Base-by-base conservation (phyloP, 352 stramenopile genomes). In the Paralagenidium karlingii region DNA sequence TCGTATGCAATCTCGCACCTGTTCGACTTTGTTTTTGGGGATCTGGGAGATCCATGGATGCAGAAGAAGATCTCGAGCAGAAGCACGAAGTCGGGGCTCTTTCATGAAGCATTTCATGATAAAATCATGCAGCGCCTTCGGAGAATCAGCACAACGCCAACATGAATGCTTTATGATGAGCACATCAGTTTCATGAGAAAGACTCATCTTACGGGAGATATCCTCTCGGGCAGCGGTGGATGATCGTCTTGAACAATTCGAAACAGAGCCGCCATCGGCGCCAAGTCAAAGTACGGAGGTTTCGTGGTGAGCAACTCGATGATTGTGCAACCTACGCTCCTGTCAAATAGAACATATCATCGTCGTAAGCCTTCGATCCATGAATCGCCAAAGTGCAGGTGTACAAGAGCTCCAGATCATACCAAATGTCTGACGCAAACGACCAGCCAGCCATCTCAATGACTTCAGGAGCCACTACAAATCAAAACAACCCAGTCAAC, bases 361-460 rank as follows among this genome's bases (percentile, higher is more conserved):
- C 24, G 36, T 39, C 11, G 40, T 3, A 13, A 20, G 13, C 13
- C 9, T n/a, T 10, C 32, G 21, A 22, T 13, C 20, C 20, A 19
- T 16, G 24, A 19, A 5, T 28, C 9, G 1, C 20, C 8, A n/a
- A n/a, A n/a, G n/a, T n/a, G n/a, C n/a, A n/a, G n/a, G n/a, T n/a
- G n/a, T n/a, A n/a, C n/a, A n/a, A n/a, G n/a, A n/a, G n/a, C n/a
- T n/a, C n/a, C n/a, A 40, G 63, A n/a, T n/a, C n/a, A n/a, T n/a
- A n/a, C 90, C 90, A 97, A 32, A 97, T 95, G 56, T 97, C 90
- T 15, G 88, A 96, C 10, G 83, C 78, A 19, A 90, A 85, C 0
- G 86, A 96, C 49, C 80, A 84, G 7, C 82, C 82, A 13, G 80
- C 69, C 85, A 97, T 97, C 47, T 97, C 84, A 40, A 97, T 97